These are phyloP conservation scores for Mycosphaerelloides madeirae DNA, from an alignment of 2,329 filamentous ascomycete species.

Conservation along the genomic window DNA sequence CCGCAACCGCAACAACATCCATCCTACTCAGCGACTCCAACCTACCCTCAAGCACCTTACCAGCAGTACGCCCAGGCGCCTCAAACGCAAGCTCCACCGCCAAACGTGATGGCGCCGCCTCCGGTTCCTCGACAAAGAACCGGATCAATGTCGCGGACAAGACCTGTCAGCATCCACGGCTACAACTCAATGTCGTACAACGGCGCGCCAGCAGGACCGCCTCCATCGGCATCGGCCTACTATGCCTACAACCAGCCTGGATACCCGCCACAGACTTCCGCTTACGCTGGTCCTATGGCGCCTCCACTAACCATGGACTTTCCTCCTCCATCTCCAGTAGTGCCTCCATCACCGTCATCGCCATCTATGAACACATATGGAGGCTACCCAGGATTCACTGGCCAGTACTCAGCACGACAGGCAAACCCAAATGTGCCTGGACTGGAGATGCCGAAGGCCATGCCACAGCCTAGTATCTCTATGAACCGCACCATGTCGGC, in stretches of 20 bases:
- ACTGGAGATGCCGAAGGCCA: conserved; percentile 13
- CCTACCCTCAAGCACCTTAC: conserved; percentile 5
- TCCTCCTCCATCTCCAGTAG: conserved; percentile 19
- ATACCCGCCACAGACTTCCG: conserved; percentile 8
- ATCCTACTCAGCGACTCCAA: conserved; percentile 8
- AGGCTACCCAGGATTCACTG: conserved; percentile 14
- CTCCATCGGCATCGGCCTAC: conserved; percentile 26
- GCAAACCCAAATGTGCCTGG: conserved; percentile 15
- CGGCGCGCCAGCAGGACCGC: conserved; percentile 17
- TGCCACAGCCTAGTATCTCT: conserved; percentile 5
- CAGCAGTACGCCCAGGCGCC: conserved; percentile 10
- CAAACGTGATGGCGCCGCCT: conserved; percentile 10
- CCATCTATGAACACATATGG: conserved; percentile 9
- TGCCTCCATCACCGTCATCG: conserved; percentile 16
- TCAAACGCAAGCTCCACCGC: conserved; percentile 1
- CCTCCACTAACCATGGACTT: conserved; percentile 19
- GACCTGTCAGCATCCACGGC: conserved; percentile 24
- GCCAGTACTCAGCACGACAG: conserved; percentile 23
- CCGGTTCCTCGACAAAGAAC: conserved; percentile 17
- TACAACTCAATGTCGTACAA: conserved; percentile 14
- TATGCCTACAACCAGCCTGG: conserved; percentile 15
- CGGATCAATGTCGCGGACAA: conserved; percentile 12
- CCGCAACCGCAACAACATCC: conserved; percentile 7
- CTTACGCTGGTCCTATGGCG: conserved; percentile 17
- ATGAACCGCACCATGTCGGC: conserved; percentile 8